These are phyloP conservation scores for Mercurialis annua DNA, from an alignment of 345 rosid genomes.

Conservation along the genomic window DNA sequence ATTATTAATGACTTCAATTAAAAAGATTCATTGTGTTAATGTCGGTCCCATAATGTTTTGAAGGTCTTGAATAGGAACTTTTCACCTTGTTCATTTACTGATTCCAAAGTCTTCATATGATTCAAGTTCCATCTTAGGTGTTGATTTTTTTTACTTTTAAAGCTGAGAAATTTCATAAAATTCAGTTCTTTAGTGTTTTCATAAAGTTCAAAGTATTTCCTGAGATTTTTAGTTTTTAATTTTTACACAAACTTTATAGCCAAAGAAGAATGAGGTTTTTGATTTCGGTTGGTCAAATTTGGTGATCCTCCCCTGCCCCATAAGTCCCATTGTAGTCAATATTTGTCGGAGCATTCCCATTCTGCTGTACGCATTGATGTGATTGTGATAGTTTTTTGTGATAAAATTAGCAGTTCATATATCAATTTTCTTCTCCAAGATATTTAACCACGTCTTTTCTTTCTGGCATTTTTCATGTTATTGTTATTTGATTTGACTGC, in stretches of 20 bases:
- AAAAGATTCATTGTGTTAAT: conserved; percentile 18
- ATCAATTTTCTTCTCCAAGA: not conserved
- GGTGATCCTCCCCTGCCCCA: too few relatives aligned
- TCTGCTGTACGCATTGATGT: too few relatives aligned
- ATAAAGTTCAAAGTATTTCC: not conserved
- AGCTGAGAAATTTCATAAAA: too few relatives aligned
- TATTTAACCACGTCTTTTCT: too few relatives aligned
- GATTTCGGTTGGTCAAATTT: too few relatives aligned
- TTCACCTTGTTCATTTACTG: not conserved
- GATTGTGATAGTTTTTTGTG: too few relatives aligned
- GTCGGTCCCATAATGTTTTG: not conserved
- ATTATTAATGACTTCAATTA: not conserved
- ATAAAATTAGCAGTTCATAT: too few relatives aligned
- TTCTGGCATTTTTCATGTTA: conserved; percentile 23
- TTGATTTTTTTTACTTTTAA: too few relatives aligned
- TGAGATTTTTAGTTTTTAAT: not conserved
- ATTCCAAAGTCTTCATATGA: not conserved
- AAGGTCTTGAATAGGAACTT: not conserved
- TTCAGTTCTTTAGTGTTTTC: too few relatives aligned
- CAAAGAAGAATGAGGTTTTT: too few relatives aligned
- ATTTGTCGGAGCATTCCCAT: too few relatives aligned
- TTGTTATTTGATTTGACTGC: not conserved
- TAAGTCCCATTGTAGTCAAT: not conserved
- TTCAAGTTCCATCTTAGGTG: not conserved
- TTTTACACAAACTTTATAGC: not conserved